Evolutionary conservation across 1,284 basidiomycete species (phyloP).

Genomic region (Pascua sp.): DNA sequence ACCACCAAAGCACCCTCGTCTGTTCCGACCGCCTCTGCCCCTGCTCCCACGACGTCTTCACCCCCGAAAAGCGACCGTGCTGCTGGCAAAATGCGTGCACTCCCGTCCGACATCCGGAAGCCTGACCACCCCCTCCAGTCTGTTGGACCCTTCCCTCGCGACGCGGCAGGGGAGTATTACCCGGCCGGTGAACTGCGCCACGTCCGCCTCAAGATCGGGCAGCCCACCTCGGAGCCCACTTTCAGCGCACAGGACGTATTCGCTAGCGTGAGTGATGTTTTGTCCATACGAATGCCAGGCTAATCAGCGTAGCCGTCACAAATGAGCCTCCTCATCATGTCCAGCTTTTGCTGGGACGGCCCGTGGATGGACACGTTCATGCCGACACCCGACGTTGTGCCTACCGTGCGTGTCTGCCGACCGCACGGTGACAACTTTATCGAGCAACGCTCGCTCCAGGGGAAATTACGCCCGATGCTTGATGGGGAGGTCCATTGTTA

Average conservation of each 20-base stretch:
- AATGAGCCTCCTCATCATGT: slow-evolving; percentile 38
- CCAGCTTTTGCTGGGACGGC: slow-evolving; percentile 36
- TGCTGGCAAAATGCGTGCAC: too few species aligned
- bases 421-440: not conserved
- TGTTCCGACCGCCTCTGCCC: not conserved
- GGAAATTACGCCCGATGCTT: slow-evolving; percentile 31
- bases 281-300: not conserved
- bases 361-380: slow-evolving; percentile 34
- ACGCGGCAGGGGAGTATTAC: slow-evolving; percentile 45
- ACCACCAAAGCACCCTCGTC: too few species aligned
- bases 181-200: slow-evolving; percentile 42
- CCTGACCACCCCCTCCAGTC: slow-evolving; percentile 34
- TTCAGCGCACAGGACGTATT: slow-evolving; percentile 32
- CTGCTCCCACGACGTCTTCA: not conserved
- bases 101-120: too few species aligned
- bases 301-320: slow-evolving; percentile 26
- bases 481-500: slow-evolving; percentile 36
- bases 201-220: slow-evolving; percentile 26
- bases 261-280: slow-evolving; percentile 29
- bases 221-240: slow-evolving; percentile 16
- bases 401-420: slow-evolving; percentile 31
- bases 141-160: slow-evolving; percentile 26
- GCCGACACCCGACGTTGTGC: slow-evolving; percentile 29
- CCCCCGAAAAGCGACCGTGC: not conserved
- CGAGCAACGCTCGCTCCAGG: slow-evolving; percentile 14